Evolutionary conservation across 495 filamentous ascomycete species (phyloP).

Genomic region (Lophiotrema nucula): DNA sequence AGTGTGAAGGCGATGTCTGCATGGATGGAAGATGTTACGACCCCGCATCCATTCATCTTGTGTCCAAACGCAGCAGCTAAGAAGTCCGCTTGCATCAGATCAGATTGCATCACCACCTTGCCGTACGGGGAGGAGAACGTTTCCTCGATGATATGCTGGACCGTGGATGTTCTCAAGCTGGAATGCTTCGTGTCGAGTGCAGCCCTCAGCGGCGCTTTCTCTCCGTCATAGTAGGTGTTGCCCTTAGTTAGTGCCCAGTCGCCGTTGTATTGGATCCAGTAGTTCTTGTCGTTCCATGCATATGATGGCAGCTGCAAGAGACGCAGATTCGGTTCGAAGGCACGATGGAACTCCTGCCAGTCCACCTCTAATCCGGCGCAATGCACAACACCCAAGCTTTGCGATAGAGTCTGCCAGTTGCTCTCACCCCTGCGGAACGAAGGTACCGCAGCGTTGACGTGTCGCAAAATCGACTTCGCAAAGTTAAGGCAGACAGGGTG

Average conservation of each 20-base stretch:
- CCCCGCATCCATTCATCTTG: too few relatives aligned
- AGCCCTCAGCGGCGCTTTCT: not conserved
- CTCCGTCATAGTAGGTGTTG: slow-evolving; percentile 16
- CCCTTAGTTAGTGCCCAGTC: slow-evolving; percentile 44
- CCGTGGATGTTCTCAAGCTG: not conserved
- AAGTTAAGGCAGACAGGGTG: slow-evolving; percentile 33
- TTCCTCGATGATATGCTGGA: slow-evolving; percentile 36
- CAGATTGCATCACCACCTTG: slow-evolving; percentile 35
- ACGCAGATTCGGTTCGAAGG: slow-evolving; percentile 60
- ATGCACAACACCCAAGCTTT: slow-evolving; percentile 62
- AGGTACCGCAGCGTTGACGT: slow-evolving; percentile 41
- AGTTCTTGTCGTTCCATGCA: slow-evolving; percentile 75
- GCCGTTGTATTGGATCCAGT: slow-evolving; percentile 50
- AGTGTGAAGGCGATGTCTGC: too few relatives aligned
- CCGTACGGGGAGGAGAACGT: slow-evolving; percentile 19
- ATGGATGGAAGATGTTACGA: too few relatives aligned
- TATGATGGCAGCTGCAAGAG: slow-evolving; percentile 74
- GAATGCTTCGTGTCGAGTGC: not conserved
- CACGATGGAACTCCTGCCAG: slow-evolving; percentile 78
- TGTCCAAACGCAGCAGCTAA: slow-evolving; percentile 33
- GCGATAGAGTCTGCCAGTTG: slow-evolving; percentile 63
- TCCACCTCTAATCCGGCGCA: slow-evolving; percentile 64
- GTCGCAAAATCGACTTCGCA: slow-evolving; percentile 50
- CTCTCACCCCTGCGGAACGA: slow-evolving; percentile 57
- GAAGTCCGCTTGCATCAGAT: slow-evolving; percentile 45